These are phyloP conservation scores for Balakata baccata DNA, from an alignment of 345 rosid species.

Conservation along the genomic window DNA sequence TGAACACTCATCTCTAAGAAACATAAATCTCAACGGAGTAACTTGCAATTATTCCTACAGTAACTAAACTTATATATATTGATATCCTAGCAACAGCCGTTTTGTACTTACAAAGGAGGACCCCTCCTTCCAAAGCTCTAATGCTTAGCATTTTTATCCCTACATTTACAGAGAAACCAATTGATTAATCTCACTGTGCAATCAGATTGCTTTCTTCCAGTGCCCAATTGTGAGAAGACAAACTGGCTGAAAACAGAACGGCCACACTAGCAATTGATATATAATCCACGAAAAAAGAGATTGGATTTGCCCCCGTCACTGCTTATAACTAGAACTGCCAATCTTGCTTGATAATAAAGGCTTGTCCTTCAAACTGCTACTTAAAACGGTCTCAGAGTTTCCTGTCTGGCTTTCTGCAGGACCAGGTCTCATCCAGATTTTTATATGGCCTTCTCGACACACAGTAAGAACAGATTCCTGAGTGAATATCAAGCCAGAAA, in stretches of 20 bases:
- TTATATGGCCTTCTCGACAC: slow-evolving; percentile 91
- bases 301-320: slow-evolving; percentile 39
- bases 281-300: slow-evolving; percentile 22
- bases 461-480: slow-evolving; percentile 84
- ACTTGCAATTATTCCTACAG: slow-evolving; percentile 43
- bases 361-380: slow-evolving; percentile 69
- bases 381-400: slow-evolving; percentile 50
- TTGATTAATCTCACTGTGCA: slow-evolving; percentile 33
- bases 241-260: slow-evolving; percentile 23
- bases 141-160: slow-evolving; percentile 35
- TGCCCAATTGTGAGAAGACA: slow-evolving; percentile 27
- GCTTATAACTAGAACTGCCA: slow-evolving; percentile 58
- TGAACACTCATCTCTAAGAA: slow-evolving; percentile 30
- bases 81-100: slow-evolving; percentile 34
- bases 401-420: slow-evolving; percentile 54
- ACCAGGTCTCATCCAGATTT: slow-evolving; percentile 91
- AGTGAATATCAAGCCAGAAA: slow-evolving; percentile 84
- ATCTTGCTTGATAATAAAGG: slow-evolving; percentile 52
- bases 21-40: slow-evolving; percentile 29
- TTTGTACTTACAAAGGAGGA: slow-evolving; percentile 49
- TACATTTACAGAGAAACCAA: slow-evolving; percentile 38
- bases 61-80: slow-evolving; percentile 14
- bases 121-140: slow-evolving; percentile 33
- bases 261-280: slow-evolving; percentile 33
- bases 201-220: slow-evolving; percentile 25